Base-by-base conservation (phyloP, 108 stramenopile species). In the Cylindrotheca fusiformis region DNA sequence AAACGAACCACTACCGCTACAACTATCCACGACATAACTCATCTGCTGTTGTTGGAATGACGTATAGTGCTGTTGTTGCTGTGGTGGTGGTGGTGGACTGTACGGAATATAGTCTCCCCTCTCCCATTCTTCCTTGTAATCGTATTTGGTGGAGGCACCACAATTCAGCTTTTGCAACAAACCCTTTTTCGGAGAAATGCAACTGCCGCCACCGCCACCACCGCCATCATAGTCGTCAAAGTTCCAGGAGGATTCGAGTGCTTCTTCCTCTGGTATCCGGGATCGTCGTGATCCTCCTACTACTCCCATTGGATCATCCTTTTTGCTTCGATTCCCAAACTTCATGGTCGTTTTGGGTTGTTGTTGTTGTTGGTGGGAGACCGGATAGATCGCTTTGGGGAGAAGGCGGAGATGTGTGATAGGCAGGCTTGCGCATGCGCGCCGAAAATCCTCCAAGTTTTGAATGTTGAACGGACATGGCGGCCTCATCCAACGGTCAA, bases 131-230 rank as follows among this genome's bases (percentile, higher is more conserved):
- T 47, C n/a, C 17, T 45, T 18, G 14, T 45, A 47, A 18, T 19
- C 45, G 21, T 12, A 19, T 10, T 26, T 51, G 2, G 12, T 51
- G 31, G 61, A 49, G 25, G 48, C 50, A 4, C 26, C 48, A 59
- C 67, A 68, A 25, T 52, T 68, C 22, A 68, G 49, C 20, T 52
- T 49, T 41, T 51, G 48, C 17, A 63, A 32, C 5, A 41, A 14
- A 10, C 36, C 36, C 14, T 41, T 41, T 14, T 41, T 41, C 10
- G 36, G 36, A 41, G 36, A 41, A n/a, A n/a, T n/a, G n/a, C n/a
- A n/a, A n/a, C n/a, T n/a, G n/a, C n/a, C n/a, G n/a, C n/a, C n/a
- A n/a, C n/a, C n/a, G n/a, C n/a, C n/a, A n/a, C n/a, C n/a, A n/a
- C n/a, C n/a, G 14, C 36, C 36, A 10, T 41, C 36, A 41, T 41